These are phyloP conservation scores for Trichothecium sympodiale DNA, from an alignment of 2,329 filamentous ascomycete species.

Conservation along the genomic window DNA sequence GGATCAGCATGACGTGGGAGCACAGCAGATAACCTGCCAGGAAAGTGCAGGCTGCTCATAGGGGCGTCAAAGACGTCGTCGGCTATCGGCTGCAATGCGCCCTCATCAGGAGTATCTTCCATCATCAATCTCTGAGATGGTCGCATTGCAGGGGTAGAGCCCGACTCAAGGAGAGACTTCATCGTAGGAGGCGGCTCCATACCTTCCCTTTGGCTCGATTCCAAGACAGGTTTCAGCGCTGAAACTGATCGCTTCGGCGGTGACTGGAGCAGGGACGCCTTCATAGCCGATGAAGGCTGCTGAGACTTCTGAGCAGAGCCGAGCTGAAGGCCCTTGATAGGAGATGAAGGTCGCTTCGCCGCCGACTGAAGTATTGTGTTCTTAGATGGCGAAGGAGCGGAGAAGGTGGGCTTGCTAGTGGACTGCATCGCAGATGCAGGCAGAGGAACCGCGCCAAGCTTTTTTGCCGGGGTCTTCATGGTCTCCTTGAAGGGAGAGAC, in stretches of 20 bases:
- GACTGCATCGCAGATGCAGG: constrained; percentile 22
- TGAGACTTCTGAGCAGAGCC: constrained; percentile 14
- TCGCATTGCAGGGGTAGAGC: constrained; percentile 10
- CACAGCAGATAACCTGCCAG: constrained; percentile 33
- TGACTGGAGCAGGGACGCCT: constrained; percentile 38
- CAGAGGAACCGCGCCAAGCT: constrained; percentile 18
- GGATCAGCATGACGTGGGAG: constrained; percentile 31
- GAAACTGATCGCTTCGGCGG: constrained; percentile 35
- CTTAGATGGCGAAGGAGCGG: constrained; percentile 24
- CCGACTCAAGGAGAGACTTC: constrained; percentile 23
- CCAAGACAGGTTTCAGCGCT: constrained; percentile 20
- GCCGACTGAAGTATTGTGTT: constrained; percentile 34
- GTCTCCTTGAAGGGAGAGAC: constrained; percentile 42
- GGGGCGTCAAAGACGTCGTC: constrained; percentile 21
- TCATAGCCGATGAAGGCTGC: constrained; percentile 27
- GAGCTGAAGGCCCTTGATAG: constrained; percentile 25
- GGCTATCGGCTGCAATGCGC: constrained; percentile 7
- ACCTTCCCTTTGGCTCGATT: constrained; percentile 12
- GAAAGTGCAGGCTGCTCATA: constrained; percentile 26
- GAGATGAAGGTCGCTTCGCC: constrained; percentile 37
- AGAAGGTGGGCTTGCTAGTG: constrained; percentile 4
- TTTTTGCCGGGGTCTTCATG: constrained; percentile 45
- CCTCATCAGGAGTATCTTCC: constrained; percentile 10
- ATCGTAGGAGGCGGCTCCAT: constrained; percentile 15
- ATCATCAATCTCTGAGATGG: constrained; percentile 26